A percentile compares a stretch with the other conserved stretches of the same genome.
These are phyloP conservation scores for Orobanche coerulescens DNA, from an alignment of 257 asterid species.

Conservation along the genomic window DNA sequence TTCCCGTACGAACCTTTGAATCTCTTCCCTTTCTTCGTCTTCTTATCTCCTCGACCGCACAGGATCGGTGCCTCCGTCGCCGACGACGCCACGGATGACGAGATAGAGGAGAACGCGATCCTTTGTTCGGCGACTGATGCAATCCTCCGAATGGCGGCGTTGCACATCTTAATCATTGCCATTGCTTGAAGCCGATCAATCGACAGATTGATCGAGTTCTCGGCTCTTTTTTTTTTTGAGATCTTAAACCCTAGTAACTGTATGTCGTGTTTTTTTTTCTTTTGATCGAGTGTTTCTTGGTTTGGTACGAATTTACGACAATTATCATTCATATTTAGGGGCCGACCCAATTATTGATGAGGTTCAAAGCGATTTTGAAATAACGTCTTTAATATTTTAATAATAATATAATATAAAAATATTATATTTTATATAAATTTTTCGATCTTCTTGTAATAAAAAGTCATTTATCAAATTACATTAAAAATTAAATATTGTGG, in stretches of 20 bases:
- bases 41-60: constrained; percentile 85
- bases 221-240: not conserved
- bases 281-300: not conserved
- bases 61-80: constrained; percentile 38
- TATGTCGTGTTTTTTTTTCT: not conserved
- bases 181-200: constrained; percentile 26
- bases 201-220: constrained; percentile 5
- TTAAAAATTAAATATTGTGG: too few species aligned
- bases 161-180: constrained; percentile 50
- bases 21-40: constrained; percentile 71
- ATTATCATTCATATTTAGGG: too few species aligned
- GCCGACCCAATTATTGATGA: too few species aligned
- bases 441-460: too few species aligned
- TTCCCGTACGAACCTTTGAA: constrained; percentile 81
- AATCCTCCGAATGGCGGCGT: constrained; percentile 37
- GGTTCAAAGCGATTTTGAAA: too few species aligned
- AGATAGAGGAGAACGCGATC: constrained; percentile 30
- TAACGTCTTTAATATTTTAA: too few species aligned
- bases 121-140: constrained; percentile 31
- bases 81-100: constrained; percentile 26
- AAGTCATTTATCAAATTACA: too few species aligned
- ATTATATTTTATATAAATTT: too few species aligned
- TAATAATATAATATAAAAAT: too few species aligned
- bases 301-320: too few species aligned
- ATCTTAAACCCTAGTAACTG: constrained; percentile 40